These are phyloP conservation scores for Fusarium chaquense DNA, from an alignment of 2,329 filamentous ascomycete genomes.

Conservation along the genomic window DNA sequence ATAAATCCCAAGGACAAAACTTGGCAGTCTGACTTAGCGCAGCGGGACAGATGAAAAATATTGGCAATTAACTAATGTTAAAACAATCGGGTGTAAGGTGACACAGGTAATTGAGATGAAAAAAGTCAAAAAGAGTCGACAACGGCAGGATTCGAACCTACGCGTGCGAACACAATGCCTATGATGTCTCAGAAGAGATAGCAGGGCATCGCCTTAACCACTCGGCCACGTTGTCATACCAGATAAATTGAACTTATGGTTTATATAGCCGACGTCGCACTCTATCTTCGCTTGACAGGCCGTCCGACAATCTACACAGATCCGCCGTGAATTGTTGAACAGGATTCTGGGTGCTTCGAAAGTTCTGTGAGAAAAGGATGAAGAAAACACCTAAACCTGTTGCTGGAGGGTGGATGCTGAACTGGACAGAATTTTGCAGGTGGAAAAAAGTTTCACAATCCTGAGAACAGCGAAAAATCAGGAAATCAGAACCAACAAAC, in stretches of 20 bases:
- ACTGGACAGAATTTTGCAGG: no score
- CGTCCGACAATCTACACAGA: fast-evolving
- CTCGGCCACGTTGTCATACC: constrained; percentile 31
- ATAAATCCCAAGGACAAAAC: neutral
- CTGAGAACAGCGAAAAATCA: no score
- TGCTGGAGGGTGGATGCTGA: no score
- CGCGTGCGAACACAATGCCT: constrained; percentile 38
- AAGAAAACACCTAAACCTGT: no score
- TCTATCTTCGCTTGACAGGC: no score
- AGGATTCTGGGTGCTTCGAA: no score
- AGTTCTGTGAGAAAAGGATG: no score
- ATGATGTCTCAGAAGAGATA: constrained; percentile 29
- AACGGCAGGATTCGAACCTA: constrained; percentile 38
- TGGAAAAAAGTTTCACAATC: no score
- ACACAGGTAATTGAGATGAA: neutral
- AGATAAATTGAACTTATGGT: no score
- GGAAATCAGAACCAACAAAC: no score
- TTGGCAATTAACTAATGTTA: no score
- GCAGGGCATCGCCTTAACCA: constrained; percentile 38
- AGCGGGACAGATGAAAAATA: neutral
- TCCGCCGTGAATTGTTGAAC: neutral
- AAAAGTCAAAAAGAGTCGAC: neutral
- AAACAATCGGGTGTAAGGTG: neutral
- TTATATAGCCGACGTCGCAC: neutral
- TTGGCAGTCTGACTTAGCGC: no score